A percentile compares a stretch with the other conserved stretches of the same genome.
Evolutionary conservation across 2,329 filamentous ascomycete species (phyloP).

Genomic region (Botrytis deweyae): DNA sequence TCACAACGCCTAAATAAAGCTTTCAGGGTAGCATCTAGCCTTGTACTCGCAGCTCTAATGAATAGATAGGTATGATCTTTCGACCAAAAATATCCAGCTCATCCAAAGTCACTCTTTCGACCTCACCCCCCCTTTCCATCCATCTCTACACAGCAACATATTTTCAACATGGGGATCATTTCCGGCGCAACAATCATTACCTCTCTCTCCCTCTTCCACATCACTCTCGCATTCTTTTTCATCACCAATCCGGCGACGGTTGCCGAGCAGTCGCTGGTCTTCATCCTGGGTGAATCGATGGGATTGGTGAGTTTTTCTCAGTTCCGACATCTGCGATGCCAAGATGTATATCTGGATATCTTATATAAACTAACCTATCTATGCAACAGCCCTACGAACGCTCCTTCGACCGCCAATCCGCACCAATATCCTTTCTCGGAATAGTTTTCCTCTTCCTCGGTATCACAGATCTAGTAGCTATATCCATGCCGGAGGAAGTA

Average conservation of each 20-base stretch:
- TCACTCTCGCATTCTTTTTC: slow-evolving; percentile 82
- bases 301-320: slow-evolving; percentile 59
- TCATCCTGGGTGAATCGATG: slow-evolving; percentile 79
- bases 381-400: slow-evolving; percentile 58
- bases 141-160: not conserved
- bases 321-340: not conserved
- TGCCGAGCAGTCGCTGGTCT: slow-evolving; percentile 77
- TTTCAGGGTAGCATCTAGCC: slow-evolving; percentile 13
- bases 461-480: slow-evolving; percentile 62
- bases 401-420: slow-evolving; percentile 65
- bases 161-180: slow-evolving; percentile 71
- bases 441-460: slow-evolving; percentile 63
- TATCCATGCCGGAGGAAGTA: slow-evolving; percentile 68
- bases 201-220: slow-evolving; percentile 77
- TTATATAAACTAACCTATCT: slow-evolving; percentile 18
- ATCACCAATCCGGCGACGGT: slow-evolving; percentile 69
- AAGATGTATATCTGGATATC: not conserved
- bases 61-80: not conserved
- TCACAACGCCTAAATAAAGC: slow-evolving; percentile 20
- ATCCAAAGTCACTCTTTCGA: not conserved
- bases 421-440: slow-evolving; percentile 72
- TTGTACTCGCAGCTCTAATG: not conserved
- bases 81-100: slow-evolving; percentile 14
- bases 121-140: not conserved
- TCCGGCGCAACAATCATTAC: slow-evolving; percentile 79